Percentiles rank a stretch among this genome's conserved stretches.
Conservation (phyloP, 805 yeast genomes). For the Candida dendrica region DNA sequence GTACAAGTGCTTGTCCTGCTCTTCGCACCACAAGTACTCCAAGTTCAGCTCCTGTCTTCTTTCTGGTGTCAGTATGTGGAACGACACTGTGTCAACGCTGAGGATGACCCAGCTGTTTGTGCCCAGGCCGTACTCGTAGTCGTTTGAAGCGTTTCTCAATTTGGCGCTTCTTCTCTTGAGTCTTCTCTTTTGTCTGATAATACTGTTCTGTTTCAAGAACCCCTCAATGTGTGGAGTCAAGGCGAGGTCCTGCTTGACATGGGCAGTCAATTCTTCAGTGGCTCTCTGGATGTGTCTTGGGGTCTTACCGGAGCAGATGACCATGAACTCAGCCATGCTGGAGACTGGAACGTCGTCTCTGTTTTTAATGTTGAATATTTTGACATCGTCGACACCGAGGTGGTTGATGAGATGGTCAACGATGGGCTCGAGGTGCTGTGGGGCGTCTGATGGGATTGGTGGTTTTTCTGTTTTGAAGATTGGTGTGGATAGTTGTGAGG, state of each 20-base stretch:
- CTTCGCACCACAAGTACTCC: constrained; percentile 53
- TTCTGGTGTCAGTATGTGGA: constrained; percentile 68
- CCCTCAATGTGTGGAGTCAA: constrained; percentile 63
- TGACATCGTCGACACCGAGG: constrained; percentile 59
- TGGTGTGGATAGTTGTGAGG: constrained; percentile 27
- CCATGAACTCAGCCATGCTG: constrained; percentile 38
- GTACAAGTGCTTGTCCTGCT: constrained; percentile 25
- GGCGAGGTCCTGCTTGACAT: constrained; percentile 46
- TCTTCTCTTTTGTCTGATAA: constrained; percentile 44
- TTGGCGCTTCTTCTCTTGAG: constrained; percentile 46
- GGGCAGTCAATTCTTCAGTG: constrained; percentile 46
- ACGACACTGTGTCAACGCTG: constrained; percentile 60
- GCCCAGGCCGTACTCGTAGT: constrained; percentile 45
- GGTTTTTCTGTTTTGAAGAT: constrained; percentile 39
- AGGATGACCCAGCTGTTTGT: constrained; percentile 81
- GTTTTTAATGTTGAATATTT: constrained; percentile 55
- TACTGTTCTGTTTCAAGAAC: constrained; percentile 47
- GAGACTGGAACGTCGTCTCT: constrained; percentile 31
- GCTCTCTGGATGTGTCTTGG: constrained; percentile 71
- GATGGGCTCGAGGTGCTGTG: constrained; percentile 39
- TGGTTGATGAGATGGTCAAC: constrained; percentile 44
- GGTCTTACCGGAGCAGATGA: constrained; percentile 72
- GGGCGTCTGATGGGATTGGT: constrained; percentile 50
- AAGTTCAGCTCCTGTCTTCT: constrained; percentile 63
- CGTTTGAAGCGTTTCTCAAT: constrained; percentile 41